Conservation (phyloP, 2,329 filamentous ascomycete genomes). For the Acrodontium crateriforme region DNA sequence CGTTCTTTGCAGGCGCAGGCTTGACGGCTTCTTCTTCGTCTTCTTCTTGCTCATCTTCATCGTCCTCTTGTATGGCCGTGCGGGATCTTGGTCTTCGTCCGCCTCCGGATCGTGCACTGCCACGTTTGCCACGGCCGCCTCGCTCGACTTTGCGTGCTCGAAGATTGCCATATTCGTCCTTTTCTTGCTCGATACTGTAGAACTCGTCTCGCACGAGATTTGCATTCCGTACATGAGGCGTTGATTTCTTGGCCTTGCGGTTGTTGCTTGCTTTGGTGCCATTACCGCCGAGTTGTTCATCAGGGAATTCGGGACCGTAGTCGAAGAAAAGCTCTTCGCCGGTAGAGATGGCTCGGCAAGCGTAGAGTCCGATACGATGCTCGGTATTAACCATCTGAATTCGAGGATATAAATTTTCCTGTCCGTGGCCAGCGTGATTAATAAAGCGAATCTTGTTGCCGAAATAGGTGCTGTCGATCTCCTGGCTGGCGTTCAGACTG, state of each 20-base stretch:
- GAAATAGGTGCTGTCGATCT: slow-evolving; percentile 58
- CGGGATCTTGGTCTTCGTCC: slow-evolving; percentile 9
- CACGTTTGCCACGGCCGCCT: slow-evolving; percentile 3
- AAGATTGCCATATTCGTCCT: slow-evolving; percentile 10
- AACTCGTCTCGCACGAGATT: slow-evolving; percentile 9
- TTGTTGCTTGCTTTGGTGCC: slow-evolving; percentile 5
- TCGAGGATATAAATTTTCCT: slow-evolving; percentile 49
- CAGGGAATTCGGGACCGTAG: slow-evolving; percentile 41
- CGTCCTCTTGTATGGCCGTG: slow-evolving; percentile 3
- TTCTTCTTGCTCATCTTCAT: slow-evolving; percentile 2
- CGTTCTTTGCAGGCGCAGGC: too few relatives aligned
- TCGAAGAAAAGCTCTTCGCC: slow-evolving; percentile 74
- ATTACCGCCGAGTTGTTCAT: slow-evolving; percentile 15
- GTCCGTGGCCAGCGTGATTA: slow-evolving; percentile 52
- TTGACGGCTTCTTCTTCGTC: too few relatives aligned
- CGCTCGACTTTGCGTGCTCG: slow-evolving; percentile 6
- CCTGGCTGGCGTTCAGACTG: slow-evolving; percentile 37
- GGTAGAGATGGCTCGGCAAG: slow-evolving; percentile 49
- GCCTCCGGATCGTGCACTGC: slow-evolving; percentile 2
- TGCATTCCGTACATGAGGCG: slow-evolving; percentile 12
- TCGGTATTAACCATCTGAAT: slow-evolving; percentile 63
- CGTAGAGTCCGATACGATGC: slow-evolving; percentile 59
- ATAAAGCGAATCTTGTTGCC: slow-evolving; percentile 76
- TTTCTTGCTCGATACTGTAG: slow-evolving; percentile 10
- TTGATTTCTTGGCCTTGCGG: slow-evolving; percentile 6